Evolutionary conservation across 1,284 basidiomycete genomes (phyloP), one percentile per base, ranked within the genome.

Genomic region (Cryptococcus sp.): DNA sequence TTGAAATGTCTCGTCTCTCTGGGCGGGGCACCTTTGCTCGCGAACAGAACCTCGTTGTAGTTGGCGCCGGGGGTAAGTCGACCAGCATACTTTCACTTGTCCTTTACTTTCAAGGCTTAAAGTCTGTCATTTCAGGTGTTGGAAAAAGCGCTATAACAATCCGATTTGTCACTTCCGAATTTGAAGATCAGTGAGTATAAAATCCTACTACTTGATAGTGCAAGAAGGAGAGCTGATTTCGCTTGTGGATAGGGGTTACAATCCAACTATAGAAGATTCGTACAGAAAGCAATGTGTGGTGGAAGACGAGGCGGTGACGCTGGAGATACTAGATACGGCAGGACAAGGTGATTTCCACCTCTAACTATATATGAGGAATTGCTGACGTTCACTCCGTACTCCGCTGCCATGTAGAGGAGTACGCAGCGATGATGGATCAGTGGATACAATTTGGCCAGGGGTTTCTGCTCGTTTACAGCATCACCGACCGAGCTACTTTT

Each of bases 241-340:
- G 29, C 29, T 34, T 34, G 29, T 34, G 29, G 37, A 1, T 54
- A 72, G 70, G 46, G 72, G 66, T 6, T 84, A 81, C 57, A 82
- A 82, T 61, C 81, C 82, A 7, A 83, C 82, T 1, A 82, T 83
- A 54, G 82, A 83, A 69, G 80, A 81, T 57, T 79, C 79, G 52
- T 81, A 81, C 62, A 68, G 79, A 44, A 80, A 80, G 60, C 80
- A 81, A 66, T 78, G 77, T 59, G 78, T 81, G 46, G 82, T 84
- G 47, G 83, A 84, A 63, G 81, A 83, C 49, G 83, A 84, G 68
- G 81, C 82, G 3, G 83, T 82, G 1, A 68, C 82, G 45, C 74
- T 84, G 23, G 83, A 84, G 55, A 82, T 84, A 11, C 75, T 84
- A 38, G 83, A 84, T 69, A 84, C 83, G 3, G 83, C 83, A 0